Percentiles rank a stretch among this genome's conserved stretches.
Conservation (phyloP, 2,329 filamentous ascomycete species). For the Sclerotinia subarctica region DNA sequence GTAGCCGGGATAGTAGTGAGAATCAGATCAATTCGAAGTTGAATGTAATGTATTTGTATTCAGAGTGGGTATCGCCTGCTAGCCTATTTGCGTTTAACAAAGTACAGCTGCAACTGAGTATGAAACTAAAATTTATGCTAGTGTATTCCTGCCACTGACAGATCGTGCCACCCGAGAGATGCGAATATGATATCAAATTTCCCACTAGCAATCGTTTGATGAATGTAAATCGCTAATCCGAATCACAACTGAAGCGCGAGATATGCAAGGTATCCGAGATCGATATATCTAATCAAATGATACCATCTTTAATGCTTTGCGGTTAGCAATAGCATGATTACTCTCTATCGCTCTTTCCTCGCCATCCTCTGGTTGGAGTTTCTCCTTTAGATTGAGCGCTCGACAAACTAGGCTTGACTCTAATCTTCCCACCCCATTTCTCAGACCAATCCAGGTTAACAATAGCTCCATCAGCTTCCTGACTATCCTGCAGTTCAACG, state of each 20-base stretch:
- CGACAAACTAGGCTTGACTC: constrained; percentile 28
- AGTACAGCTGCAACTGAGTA: constrained; percentile 10
- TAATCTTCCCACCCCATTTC: constrained; percentile 28
- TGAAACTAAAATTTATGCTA: constrained; percentile 13
- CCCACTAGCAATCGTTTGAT: constrained; percentile 1
- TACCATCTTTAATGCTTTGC: neutral
- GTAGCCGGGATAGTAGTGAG: neutral
- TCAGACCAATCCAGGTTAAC: constrained; percentile 40
- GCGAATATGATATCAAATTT: constrained; percentile 6
- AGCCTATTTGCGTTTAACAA: constrained; percentile 11
- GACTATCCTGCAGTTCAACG: constrained; percentile 55
- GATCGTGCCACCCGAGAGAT: constrained; percentile 5
- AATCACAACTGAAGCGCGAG: constrained; percentile 1
- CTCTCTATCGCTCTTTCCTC: constrained; percentile 16
- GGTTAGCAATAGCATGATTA: neutral
- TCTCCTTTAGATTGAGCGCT: constrained; percentile 15
- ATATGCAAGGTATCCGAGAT: neutral
- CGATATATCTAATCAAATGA: neutral
- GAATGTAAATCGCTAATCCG: constrained; percentile 13
- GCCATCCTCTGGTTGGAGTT: constrained; percentile 17
- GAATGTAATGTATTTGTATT: constrained; percentile 14
- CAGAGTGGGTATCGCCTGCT: constrained; percentile 17
- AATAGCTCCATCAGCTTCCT: constrained; percentile 55
- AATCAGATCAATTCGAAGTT: neutral
- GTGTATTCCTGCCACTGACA: constrained; percentile 1